phyloP scores from a whole-genome alignment of 2,329 filamentous ascomycete species.

The Neofusicoccum sp. region DNA sequence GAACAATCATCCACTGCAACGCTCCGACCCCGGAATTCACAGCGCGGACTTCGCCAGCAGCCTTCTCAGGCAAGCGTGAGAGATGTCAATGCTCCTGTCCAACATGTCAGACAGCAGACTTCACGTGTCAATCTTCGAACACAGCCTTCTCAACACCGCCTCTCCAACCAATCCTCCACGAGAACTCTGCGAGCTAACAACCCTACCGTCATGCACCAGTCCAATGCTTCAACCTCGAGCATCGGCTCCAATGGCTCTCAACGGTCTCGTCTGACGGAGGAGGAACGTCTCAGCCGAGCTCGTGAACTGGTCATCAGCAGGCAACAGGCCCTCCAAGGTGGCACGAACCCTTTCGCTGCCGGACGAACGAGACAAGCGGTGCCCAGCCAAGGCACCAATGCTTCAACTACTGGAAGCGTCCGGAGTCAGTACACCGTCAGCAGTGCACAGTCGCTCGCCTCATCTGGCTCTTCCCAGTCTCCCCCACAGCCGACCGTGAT shows the following conservation, averaged over 20 bases:
- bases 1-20: constrained; percentile 45
- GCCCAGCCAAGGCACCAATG: constrained; percentile 1
- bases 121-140: constrained; percentile 40
- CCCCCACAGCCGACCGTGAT: constrained; percentile 31
- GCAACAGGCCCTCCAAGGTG: constrained; percentile 33
- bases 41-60: constrained; percentile 27
- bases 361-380: constrained; percentile 31
- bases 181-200: constrained; percentile 40
- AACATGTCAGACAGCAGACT: constrained; percentile 35
- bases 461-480: constrained; percentile 32
- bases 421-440: constrained; percentile 28
- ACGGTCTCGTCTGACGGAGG: constrained; percentile 33
- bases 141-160: constrained; percentile 39
- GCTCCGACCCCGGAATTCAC: constrained; percentile 36
- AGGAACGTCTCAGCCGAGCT: constrained; percentile 38
- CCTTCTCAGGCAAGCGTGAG: constrained; percentile 32
- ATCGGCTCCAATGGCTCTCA: constrained; percentile 28
- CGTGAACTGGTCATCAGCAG: constrained; percentile 41
- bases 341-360: constrained; percentile 40
- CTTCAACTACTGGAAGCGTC: not conserved
- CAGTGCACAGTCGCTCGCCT: constrained; percentile 24
- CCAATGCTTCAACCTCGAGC: constrained; percentile 22
- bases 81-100: constrained; percentile 31
- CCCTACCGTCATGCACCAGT: constrained; percentile 28
- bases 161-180: constrained; percentile 39